phyloP scores from a whole-genome alignment of 805 yeast genomes.

The Saccharomycopsis javanensis region DNA sequence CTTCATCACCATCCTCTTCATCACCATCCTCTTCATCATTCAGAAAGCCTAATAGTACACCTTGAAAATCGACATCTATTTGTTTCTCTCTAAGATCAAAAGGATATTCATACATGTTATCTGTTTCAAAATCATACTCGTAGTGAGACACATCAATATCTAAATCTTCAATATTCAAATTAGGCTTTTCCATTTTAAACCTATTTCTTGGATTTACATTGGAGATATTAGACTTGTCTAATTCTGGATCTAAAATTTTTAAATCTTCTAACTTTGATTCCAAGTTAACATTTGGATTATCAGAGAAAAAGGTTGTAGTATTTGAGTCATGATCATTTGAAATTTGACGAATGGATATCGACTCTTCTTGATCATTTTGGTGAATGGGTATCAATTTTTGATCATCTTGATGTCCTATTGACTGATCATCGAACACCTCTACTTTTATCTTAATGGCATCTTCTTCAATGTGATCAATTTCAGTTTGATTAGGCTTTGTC shows the following conservation, averaged over 20 bases:
- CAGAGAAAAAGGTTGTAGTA: too few species aligned
- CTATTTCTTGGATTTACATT: not conserved
- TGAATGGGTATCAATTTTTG: not conserved
- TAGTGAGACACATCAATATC: not conserved
- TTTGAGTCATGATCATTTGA: too few species aligned
- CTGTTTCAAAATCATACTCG: not conserved
- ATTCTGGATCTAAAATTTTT: not conserved
- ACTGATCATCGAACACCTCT: not conserved
- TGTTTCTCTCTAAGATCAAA: not conserved
- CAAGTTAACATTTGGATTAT: too few species aligned
- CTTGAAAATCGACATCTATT: not conserved
- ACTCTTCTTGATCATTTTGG: not conserved
- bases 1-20: not conserved
- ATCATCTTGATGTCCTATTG: not conserved
- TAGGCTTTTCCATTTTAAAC: not conserved
- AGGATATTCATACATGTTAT: not conserved
- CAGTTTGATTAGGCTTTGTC: not conserved
- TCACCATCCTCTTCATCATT: not conserved
- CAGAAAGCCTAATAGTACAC: not conserved
- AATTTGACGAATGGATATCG: too few species aligned
- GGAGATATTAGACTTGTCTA: not conserved
- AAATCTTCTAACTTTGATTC: not conserved
- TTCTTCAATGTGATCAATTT: constrained; percentile 19
- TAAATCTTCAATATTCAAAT: not conserved
- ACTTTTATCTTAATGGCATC: constrained; percentile 3